Evolutionary conservation across 2,329 filamentous ascomycete genomes (phyloP).

Genomic region (Aureobasidium melanogenum): DNA sequence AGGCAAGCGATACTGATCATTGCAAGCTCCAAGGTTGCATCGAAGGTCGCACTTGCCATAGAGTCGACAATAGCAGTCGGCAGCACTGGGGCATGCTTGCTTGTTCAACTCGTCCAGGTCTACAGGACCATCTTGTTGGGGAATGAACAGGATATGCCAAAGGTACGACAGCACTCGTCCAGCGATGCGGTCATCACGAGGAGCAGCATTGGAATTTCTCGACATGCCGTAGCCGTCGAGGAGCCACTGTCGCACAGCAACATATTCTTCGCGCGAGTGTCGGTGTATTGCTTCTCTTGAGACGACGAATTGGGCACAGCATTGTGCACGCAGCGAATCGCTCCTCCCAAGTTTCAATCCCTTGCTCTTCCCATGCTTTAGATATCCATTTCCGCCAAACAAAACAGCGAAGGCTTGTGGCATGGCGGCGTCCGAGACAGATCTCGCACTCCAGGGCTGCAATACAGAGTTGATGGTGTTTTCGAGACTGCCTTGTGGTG

Average conservation of each 20-base stretch:
- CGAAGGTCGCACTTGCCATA: constrained; percentile 52
- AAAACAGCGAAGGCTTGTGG: constrained; percentile 43
- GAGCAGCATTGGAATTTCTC: constrained; percentile 38
- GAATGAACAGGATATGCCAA: constrained; percentile 49
- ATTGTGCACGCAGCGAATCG: constrained; percentile 6
- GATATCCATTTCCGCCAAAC: constrained; percentile 12
- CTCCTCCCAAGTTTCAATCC: constrained; percentile 39
- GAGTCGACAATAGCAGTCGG: constrained; percentile 57
- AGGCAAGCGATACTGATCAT: constrained; percentile 33
- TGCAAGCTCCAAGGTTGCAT: constrained; percentile 25
- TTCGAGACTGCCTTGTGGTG: constrained; percentile 18
- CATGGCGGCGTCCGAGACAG: constrained; percentile 29
- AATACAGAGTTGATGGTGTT: constrained; percentile 33
- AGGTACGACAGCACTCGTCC: constrained; percentile 56
- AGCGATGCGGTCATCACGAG: constrained; percentile 39
- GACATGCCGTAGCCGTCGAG: constrained; percentile 29
- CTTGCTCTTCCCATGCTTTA: constrained; percentile 18
- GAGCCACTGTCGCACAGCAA: constrained; percentile 51
- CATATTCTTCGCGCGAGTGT: constrained; percentile 45
- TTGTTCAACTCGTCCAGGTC: constrained; percentile 32
- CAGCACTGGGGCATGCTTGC: constrained; percentile 46
- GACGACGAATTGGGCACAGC: constrained; percentile 52
- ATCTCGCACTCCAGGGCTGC: constrained; percentile 13
- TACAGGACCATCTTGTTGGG: constrained; percentile 19
- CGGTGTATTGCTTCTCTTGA: constrained; percentile 43